Evolutionary conservation across 1,284 basidiomycete species (phyloP).

Genomic region (Cryptococcus floricola): DNA sequence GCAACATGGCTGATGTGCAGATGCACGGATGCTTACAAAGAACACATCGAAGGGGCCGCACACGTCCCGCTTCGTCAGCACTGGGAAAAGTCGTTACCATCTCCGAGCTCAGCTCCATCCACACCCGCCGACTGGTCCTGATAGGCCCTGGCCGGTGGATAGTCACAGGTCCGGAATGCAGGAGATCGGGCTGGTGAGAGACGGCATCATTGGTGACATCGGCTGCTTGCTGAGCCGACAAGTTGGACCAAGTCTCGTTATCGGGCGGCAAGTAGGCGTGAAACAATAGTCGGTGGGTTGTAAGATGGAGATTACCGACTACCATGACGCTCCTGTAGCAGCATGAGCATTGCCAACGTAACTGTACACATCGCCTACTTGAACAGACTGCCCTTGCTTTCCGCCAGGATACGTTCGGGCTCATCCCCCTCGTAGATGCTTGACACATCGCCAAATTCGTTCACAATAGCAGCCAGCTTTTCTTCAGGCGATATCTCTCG

Average conservation of each 20-base stretch:
- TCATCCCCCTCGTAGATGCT: slow-evolving; percentile 53
- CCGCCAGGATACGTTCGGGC: slow-evolving; percentile 57
- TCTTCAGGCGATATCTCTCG: slow-evolving; percentile 30
- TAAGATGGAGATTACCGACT: slow-evolving; percentile 62
- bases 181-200: slow-evolving; percentile 31
- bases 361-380: slow-evolving; percentile 27
- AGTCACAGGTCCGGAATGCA: slow-evolving; percentile 58
- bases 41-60: slow-evolving; percentile 56
- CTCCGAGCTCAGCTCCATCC: slow-evolving; percentile 61
- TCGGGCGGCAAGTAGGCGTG: slow-evolving; percentile 61
- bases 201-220: slow-evolving; percentile 8
- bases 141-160: slow-evolving; percentile 52
- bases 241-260: slow-evolving; percentile 11
- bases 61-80: slow-evolving; percentile 57
- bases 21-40: slow-evolving; percentile 52
- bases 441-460: slow-evolving; percentile 46
- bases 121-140: slow-evolving; percentile 54
- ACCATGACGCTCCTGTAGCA: slow-evolving; percentile 52
- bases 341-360: slow-evolving; percentile 1
- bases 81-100: slow-evolving; percentile 61
- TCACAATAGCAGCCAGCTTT: slow-evolving; percentile 43
- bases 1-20: not conserved
- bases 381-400: slow-evolving; percentile 54
- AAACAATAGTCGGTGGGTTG: slow-evolving; percentile 62
- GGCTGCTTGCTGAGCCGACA: slow-evolving; percentile 27